Percentiles rank a stretch among this genome's conserved stretches.
These are phyloP conservation scores for Tardiomyces depauwii DNA, from an alignment of 1,139 yeast genomes.

Conservation along the genomic window DNA sequence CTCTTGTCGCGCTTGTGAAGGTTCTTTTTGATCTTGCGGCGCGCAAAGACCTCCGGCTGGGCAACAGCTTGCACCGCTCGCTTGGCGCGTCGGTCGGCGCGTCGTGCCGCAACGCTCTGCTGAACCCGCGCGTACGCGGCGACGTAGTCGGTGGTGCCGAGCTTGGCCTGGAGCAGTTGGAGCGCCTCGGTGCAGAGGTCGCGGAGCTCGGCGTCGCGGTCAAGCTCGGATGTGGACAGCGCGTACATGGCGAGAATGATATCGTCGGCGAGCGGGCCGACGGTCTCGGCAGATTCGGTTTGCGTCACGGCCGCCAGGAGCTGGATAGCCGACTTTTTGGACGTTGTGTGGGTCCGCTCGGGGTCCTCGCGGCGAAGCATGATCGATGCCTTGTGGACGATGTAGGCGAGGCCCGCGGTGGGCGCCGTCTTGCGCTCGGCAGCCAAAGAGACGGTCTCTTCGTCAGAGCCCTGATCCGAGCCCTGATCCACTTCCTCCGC, in stretches of 20 bases:
- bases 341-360: slow-evolving; percentile 37
- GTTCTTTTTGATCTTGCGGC: slow-evolving; percentile 67
- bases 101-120: slow-evolving; percentile 44
- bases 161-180: slow-evolving; percentile 51
- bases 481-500: slow-evolving; percentile 17
- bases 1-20: slow-evolving; percentile 58
- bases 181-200: slow-evolving; percentile 58
- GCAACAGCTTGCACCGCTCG: slow-evolving; percentile 66
- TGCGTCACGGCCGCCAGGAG: slow-evolving; percentile 24
- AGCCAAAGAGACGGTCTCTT: slow-evolving; percentile 2
- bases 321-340: slow-evolving; percentile 50
- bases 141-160: slow-evolving; percentile 70
- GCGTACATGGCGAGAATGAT: slow-evolving; percentile 48
- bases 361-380: slow-evolving; percentile 57
- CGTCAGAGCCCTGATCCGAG: slow-evolving; percentile 14
- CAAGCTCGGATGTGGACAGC: slow-evolving; percentile 35
- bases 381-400: slow-evolving; percentile 3
- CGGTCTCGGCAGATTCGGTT: slow-evolving; percentile 9
- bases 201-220: slow-evolving; percentile 39
- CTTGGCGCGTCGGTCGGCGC: slow-evolving; percentile 67
- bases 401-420: not conserved
- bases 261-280: slow-evolving; percentile 15
- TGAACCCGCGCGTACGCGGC: slow-evolving; percentile 52
- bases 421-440: not conserved
- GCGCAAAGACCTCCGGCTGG: slow-evolving; percentile 75